These are phyloP conservation scores for Barnettozyma sp. DNA, from an alignment of 805 yeast genomes.

Conservation along the genomic window DNA sequence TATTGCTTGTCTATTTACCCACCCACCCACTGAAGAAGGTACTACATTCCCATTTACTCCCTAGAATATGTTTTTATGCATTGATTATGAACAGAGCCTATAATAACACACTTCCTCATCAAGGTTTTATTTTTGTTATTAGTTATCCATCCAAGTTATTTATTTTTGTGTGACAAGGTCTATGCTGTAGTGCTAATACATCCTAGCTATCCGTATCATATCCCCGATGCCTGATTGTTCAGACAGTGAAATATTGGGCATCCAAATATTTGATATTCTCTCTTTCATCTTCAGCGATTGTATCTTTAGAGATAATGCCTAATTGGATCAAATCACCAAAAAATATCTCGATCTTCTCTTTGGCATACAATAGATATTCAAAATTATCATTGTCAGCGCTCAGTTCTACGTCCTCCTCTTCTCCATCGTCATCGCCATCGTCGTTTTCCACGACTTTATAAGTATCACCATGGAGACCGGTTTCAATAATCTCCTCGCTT, in stretches of 20 bases:
- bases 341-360: conserved; percentile 64
- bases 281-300: conserved; percentile 25
- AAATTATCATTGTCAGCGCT: conserved; percentile 51
- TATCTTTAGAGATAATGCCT: conserved; percentile 39
- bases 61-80: conserved; percentile 2
- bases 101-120: no score
- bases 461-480: conserved; percentile 52
- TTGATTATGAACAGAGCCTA: conserved; percentile 1
- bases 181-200: no score
- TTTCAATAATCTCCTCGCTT: conserved; percentile 27
- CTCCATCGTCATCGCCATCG: conserved; percentile 24
- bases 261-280: conserved; percentile 30
- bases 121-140: no score
- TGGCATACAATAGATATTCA: conserved; percentile 68
- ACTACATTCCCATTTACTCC: no score
- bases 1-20: no score
- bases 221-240: no score
- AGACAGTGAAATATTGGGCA: conserved; percentile 17
- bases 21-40: no score
- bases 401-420: conserved; percentile 26
- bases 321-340: conserved; percentile 68
- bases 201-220: no score
- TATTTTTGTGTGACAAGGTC: no score
- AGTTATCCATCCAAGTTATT: no score
- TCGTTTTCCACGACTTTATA: conserved; percentile 31